phyloP scores from a whole-genome alignment of 345 rosid genomes.

The sweet orange (Citrus sinensis) region DNA sequence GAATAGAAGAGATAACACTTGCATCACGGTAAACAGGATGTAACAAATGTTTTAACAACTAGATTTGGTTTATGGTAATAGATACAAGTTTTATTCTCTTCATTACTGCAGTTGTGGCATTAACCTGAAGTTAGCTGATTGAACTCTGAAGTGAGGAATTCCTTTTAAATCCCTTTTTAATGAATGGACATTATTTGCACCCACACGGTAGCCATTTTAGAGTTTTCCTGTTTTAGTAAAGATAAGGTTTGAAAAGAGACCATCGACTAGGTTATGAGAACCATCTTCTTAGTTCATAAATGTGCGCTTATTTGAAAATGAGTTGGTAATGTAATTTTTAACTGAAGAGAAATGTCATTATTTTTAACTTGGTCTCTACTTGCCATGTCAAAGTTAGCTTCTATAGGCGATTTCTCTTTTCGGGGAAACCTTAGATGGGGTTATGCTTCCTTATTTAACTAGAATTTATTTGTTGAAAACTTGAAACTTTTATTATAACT shows the following conservation, averaged over 20 bases:
- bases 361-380: not conserved
- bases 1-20: not conserved
- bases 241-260: not conserved
- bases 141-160: not conserved
- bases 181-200: not conserved
- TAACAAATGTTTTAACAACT: not conserved
- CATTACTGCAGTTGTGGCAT: not conserved
- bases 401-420: not conserved
- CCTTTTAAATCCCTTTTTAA: not conserved
- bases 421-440: not conserved
- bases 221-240: not conserved
- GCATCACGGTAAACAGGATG: not conserved
- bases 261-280: not conserved
- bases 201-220: not conserved
- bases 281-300: not conserved
- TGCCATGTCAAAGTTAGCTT: slow-evolving; percentile 2
- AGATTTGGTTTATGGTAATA: not conserved
- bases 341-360: not conserved
- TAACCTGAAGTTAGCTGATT: not conserved
- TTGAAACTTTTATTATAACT: not conserved
- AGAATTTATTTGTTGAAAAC: not conserved
- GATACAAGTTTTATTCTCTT: not conserved
- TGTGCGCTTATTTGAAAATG: not conserved
- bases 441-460: not conserved
- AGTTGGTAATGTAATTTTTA: not conserved